These are phyloP conservation scores for Colletotrichum euphorbiae DNA, from an alignment of 2,329 filamentous ascomycete genomes.

Conservation along the genomic window DNA sequence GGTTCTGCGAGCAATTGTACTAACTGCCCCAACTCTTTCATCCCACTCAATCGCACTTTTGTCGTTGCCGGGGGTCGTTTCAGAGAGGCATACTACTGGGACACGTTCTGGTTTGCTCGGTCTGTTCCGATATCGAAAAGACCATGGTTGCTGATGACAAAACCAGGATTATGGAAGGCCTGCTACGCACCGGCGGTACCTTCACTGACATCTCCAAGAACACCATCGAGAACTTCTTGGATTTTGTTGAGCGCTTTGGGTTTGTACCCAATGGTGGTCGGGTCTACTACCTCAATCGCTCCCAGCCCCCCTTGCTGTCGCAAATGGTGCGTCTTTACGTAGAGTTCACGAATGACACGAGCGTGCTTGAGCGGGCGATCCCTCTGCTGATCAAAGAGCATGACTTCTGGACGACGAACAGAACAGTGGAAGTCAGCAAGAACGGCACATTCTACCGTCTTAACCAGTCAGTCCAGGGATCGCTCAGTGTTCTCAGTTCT, in stretches of 20 bases:
- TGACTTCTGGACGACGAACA: conserved; percentile 71
- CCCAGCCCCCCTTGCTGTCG: conserved; percentile 73
- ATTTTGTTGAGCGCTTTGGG: conserved; percentile 72
- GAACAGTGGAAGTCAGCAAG: conserved; percentile 64
- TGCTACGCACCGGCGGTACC: conserved; percentile 72
- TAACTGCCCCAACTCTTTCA: conserved; percentile 72
- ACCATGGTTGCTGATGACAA: conserved; percentile 49
- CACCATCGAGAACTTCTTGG: conserved; percentile 77
- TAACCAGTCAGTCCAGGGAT: conserved; percentile 58
- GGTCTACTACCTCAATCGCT: conserved; percentile 75
- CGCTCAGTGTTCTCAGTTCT: no score
- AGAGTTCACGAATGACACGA: conserved; percentile 72
- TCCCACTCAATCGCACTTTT: conserved; percentile 74
- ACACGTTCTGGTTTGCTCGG: conserved; percentile 60
- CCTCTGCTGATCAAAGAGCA: conserved; percentile 74
- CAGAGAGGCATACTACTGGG: conserved; percentile 78
- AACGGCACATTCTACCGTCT: conserved; percentile 63
- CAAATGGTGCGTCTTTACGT: conserved; percentile 75
- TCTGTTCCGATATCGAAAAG: background rate
- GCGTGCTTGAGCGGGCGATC: conserved; percentile 69
- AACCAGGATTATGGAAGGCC: conserved; percentile 66
- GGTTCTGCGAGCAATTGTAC: conserved; percentile 64
- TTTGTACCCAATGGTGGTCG: conserved; percentile 78
- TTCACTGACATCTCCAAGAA: conserved; percentile 73
- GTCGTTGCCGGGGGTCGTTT: conserved; percentile 79